Evolutionary conservation across 2,329 filamentous ascomycete genomes (phyloP).

Genomic region (Erysiphe pulchra): DNA sequence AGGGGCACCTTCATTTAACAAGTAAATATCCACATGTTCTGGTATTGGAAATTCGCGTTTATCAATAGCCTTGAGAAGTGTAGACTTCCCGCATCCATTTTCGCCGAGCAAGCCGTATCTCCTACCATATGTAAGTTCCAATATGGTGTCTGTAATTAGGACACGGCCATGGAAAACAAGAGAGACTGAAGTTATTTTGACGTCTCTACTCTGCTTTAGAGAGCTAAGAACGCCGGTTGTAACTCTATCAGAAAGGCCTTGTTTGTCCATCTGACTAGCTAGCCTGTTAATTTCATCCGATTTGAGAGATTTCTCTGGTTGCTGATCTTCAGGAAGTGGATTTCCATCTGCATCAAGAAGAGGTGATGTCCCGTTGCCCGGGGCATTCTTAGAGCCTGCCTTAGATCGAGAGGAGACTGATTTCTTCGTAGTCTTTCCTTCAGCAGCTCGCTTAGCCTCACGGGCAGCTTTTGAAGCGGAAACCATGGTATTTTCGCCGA

Average conservation of each 20-base stretch:
- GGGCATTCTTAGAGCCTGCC: constrained; percentile 37
- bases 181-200: constrained; percentile 85
- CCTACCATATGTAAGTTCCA: constrained; percentile 72
- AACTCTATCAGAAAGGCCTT: constrained; percentile 89
- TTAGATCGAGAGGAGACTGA: constrained; percentile 39
- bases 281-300: constrained; percentile 65
- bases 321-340: constrained; percentile 26
- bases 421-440: constrained; percentile 57
- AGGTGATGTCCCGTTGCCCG: constrained; percentile 37
- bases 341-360: constrained; percentile 37
- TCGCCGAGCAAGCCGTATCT: constrained; percentile 89
- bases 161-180: constrained; percentile 96
- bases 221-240: constrained; percentile 92
- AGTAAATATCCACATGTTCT: constrained; percentile 91
- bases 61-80: constrained; percentile 84
- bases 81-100: constrained; percentile 98
- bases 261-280: constrained; percentile 79
- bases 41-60: constrained; percentile 88
- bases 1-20: constrained; percentile 89
- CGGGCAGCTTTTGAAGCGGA: constrained; percentile 47
- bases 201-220: constrained; percentile 62
- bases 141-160: constrained; percentile 73
- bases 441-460: constrained; percentile 43
- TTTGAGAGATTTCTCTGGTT: constrained; percentile 47
- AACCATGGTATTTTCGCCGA: constrained; percentile 21